Conservation (phyloP, 2,329 filamentous ascomycete species). For the Calonectria pseudoturangicola region DNA sequence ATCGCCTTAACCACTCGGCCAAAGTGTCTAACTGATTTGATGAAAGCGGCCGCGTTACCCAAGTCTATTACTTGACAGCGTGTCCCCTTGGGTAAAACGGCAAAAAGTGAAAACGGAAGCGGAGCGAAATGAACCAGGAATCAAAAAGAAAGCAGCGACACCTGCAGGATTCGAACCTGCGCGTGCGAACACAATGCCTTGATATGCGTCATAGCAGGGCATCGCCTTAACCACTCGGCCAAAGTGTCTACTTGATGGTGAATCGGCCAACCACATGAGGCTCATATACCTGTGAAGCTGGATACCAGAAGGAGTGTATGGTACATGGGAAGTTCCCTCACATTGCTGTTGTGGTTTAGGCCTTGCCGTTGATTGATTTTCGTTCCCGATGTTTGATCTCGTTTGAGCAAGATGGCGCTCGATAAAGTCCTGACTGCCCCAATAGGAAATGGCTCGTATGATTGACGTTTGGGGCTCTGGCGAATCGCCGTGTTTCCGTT, state of each 20-base stretch:
- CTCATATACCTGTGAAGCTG: neutral
- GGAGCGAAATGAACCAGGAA: neutral
- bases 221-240: slow-evolving; percentile 40
- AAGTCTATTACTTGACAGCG: slow-evolving; percentile 1
- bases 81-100: neutral
- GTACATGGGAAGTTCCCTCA: neutral
- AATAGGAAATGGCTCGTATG: slow-evolving; percentile 48
- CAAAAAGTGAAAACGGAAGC: neutral
- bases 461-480: slow-evolving; percentile 30
- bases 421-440: slow-evolving; percentile 5
- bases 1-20: slow-evolving; percentile 38
- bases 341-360: no score
- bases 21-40: slow-evolving; percentile 26
- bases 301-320: no score
- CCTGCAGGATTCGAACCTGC: slow-evolving; percentile 40
- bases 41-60: neutral
- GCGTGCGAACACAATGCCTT: slow-evolving; percentile 40
- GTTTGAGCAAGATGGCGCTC: slow-evolving; percentile 20
- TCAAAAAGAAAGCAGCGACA: slow-evolving; percentile 24
- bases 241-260: slow-evolving; percentile 27
- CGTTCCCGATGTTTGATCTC: neutral
- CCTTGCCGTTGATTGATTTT: neutral
- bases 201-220: slow-evolving; percentile 37
- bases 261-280: neutral
- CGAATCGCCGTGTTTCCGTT: slow-evolving; percentile 29